phyloP scores from a whole-genome alignment of 306 rosid genomes.

The Trifolium repens region DNA sequence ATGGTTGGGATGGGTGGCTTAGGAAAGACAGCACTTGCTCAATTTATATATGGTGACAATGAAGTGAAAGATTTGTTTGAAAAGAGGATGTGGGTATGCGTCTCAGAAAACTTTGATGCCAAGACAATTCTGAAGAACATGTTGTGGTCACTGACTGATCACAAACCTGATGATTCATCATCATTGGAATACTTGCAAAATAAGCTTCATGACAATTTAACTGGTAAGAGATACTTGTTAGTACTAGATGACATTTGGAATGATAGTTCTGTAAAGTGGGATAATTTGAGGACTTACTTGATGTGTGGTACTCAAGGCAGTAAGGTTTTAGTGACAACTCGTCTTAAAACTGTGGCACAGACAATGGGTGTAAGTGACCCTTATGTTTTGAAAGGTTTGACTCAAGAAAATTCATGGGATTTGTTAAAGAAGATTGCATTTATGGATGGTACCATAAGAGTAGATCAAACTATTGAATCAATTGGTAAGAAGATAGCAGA shows the following conservation, averaged over 20 bases:
- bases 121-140: background rate
- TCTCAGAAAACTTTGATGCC: constrained; percentile 23
- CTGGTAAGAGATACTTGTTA: too few species aligned
- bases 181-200: too few species aligned
- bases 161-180: too few species aligned
- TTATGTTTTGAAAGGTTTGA: background rate
- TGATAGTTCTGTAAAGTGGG: too few species aligned
- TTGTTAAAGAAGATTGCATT: background rate
- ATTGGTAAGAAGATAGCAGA: background rate
- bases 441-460: background rate
- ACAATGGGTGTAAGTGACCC: background rate
- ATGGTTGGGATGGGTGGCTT: constrained; percentile 41
- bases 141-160: background rate
- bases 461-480: background rate
- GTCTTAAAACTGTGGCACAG: background rate
- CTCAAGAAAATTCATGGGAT: background rate
- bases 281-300: background rate
- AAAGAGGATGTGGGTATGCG: background rate
- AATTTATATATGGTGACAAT: background rate
- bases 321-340: background rate
- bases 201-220: too few species aligned
- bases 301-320: background rate
- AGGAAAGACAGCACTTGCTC: constrained; percentile 40
- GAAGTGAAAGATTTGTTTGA: background rate
- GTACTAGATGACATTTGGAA: too few species aligned